Base-by-base conservation (phyloP, 2,329 filamentous ascomycete genomes). In the Aspergillus texensis region DNA sequence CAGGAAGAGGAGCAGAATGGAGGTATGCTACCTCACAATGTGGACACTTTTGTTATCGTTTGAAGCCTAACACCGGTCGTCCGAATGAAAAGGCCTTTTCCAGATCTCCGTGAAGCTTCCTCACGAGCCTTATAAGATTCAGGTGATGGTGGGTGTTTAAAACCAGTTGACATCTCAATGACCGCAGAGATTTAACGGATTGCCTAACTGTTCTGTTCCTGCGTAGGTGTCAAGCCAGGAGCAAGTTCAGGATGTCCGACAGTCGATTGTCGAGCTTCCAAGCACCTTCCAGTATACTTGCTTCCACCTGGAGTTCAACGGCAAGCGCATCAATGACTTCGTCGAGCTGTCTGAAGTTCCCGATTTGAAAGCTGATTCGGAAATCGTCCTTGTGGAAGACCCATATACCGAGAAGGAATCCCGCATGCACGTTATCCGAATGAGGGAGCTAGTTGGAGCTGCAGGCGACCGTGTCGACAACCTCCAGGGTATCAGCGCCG, bases 381-480 rank as follows among this genome's bases (percentile, higher is more conserved):
- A 94, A 73, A 86, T 97, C 63, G 86, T 86, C 60, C 82, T 99
- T 71, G 88, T 97, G 60, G 91, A 97, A 80, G 95, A 99, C 75
- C 92, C 96, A 53, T 99, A 99, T 79, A 99, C 93, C 50, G 95
- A 99, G 82, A 98, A 97, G 82, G 95, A 99, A 81, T 94, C 95
- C 34, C 90, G 96, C 68, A 91, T 99, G 84, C 95, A 99, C 80
- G 83, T 98, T 68, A 88, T 99, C 58, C 87, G 95, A 69, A 90
- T 97, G 65, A 87, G 95, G 67, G 95, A 99, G 76, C 86, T 99
- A 68, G 93, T 99, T 71, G 95, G 95, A 56, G 94, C 94, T 71
- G 89, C 94, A 48, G 93, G 93, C 48, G 89, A 97, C 78, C 90
- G 94, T 65, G 91, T 93, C 60, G 95, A 98, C 77, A 88, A 90